Evolutionary conservation across 305 asterid species (phyloP), one percentile per base, ranked within the genome.

Genomic region (Solanum aculeatissimum): DNA sequence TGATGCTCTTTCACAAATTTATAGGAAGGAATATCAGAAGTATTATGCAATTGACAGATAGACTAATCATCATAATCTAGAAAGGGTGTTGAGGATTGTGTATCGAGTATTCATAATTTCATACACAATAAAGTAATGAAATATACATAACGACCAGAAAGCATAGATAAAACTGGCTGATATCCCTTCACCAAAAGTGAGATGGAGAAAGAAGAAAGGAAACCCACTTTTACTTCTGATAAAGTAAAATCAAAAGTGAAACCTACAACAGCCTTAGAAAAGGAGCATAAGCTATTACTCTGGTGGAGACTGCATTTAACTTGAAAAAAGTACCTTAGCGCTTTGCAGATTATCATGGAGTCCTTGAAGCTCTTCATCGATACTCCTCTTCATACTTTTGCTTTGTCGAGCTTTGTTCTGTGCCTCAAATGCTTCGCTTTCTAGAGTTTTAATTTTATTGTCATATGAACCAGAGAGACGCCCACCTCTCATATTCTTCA

Each of bases 391-490:
- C 83, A 85, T 84, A 72, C 92, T 93, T 83, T 88, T 91, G 21
- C 82, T 86, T 62, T 89, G 85, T 84, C 89, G 90, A 89, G 75
- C 89, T 82, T 87, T 89, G 87, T 86, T 88, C 75, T 93, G 89
- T 47, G 85, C 89, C 80, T 91, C 85, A 49, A 71, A 80, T 69
- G 93, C 97, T 49, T 92, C 91, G 55, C 82, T 89, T 91, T 95
- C 94, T 85, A 93, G 90, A 81, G 77, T 10, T 43, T 87, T 87
- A 68, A 97, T 93, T 88, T 91, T 92, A 85, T 90, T 85, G 74
- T 92, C 99, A 90, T 90, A 97, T 85, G 98, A 97, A 88, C 97
- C 93, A 91, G 92, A 92, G 82, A 97, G 98, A 84, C 98, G 99
- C 42, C 95, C 93, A 89, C 86, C 88, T 87, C 96, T 92, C 13